A percentile compares a stretch with the other conserved stretches of the same genome.
Conservation (phyloP, 176 grass and related monocot genomes). For the Poa pratensis region DNA sequence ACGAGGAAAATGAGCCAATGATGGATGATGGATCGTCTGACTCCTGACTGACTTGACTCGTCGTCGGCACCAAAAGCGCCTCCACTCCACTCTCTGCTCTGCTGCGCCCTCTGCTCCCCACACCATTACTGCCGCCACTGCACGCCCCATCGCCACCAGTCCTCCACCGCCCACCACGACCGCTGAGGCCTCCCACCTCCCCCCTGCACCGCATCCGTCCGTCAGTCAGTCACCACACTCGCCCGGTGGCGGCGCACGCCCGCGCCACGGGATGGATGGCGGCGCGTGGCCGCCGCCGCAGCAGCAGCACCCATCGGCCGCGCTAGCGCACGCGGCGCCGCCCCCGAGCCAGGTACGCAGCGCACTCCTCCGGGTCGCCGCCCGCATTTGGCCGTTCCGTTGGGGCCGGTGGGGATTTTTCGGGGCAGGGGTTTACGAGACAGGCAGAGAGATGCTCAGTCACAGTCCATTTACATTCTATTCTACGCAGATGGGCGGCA, state of each 20-base stretch:
- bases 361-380: neutral
- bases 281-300: constrained; percentile 42
- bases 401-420: constrained; percentile 3
- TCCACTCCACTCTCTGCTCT: neutral
- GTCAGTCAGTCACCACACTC: neutral
- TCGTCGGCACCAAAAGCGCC: neutral
- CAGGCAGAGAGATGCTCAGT: neutral
- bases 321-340: constrained; percentile 12
- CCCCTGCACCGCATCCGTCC: neutral
- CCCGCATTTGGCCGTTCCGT: neutral
- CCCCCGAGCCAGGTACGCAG: constrained; percentile 38
- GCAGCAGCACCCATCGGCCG: neutral
- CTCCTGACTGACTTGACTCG: too few species aligned
- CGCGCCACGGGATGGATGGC: constrained; percentile 44
- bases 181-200: neutral
- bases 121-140: neutral
- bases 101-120: constrained; percentile 20
- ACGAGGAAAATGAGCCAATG: too few species aligned
- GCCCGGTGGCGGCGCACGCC: neutral
- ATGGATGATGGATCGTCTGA: too few species aligned
- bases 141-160: neutral
- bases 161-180: neutral
- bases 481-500: constrained; percentile 46
- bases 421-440: neutral
- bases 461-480: neutral